Evolutionary conservation across 371 early-diverging fungal genomes (phyloP), one percentile per base, ranked within the genome.

Genomic region (Apophysomyces variabilis): DNA sequence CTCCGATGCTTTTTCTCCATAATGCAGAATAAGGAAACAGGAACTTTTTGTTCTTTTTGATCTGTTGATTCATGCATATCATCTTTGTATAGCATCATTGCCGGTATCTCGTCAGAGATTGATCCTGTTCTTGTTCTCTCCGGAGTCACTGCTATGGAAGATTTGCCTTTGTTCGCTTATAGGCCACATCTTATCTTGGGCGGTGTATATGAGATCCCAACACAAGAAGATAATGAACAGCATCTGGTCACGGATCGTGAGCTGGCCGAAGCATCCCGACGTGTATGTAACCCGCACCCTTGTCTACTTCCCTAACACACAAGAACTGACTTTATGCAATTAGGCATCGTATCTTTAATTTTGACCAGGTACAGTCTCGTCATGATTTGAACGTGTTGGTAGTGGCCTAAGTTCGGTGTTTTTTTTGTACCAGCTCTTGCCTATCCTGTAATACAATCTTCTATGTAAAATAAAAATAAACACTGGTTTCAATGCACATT

Each of bases 81-180:
- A 44, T 39, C 58, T 18, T 60, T 26, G 32, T 43, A 54, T 67
- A 74, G 75, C 67, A 75, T 84, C 67, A 75, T 82, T 39, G 86
- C 82, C 50, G 86, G 86, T 69, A 82, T 84, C 58, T 76, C 69
- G 43, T 79, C 83, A 45, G 81, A 86, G 72, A 85, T 89, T 63
- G 87, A 89, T 66, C 80, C 87, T 3, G 87, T 87, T 11, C 76
- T 89, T 18, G 89, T 89, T 13, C 72, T 89, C 46, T 80, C 82
- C 43, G 88, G 89, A 45, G 87, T 89, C 26, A 85, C 88, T 32
- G 75, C 77, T 45, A 74, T 72, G 74, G 67, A 69, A 8, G 84
- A 84, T 61, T 67, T 89, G 44, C 67, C 66, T 35, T 64, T 73
- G 37, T 83, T 83, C 58, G 85, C 87, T 37, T 89, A 86, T 67